phyloP scores from a whole-genome alignment of 2,329 filamentous ascomycete genomes.

The Xylariaceae sp. region DNA sequence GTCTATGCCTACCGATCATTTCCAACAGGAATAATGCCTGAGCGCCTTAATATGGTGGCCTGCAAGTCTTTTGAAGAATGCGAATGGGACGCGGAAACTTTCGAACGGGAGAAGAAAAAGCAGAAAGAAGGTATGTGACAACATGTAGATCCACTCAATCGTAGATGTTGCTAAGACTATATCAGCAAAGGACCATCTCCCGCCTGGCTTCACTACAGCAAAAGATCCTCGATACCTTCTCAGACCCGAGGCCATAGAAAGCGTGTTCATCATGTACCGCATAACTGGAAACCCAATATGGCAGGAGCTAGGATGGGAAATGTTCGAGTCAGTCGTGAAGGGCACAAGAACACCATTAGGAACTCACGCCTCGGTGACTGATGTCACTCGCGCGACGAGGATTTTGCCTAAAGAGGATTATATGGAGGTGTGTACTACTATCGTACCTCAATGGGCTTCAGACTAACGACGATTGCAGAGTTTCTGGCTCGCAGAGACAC shows the following conservation, averaged over 20 bases:
- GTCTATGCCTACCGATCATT: slow-evolving; percentile 60
- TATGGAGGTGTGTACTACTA: slow-evolving; percentile 28
- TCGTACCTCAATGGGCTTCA: too few species aligned
- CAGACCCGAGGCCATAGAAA: slow-evolving; percentile 35
- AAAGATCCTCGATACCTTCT: slow-evolving; percentile 37
- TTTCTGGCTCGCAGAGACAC: slow-evolving; percentile 63
- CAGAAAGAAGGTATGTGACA: slow-evolving; percentile 22
- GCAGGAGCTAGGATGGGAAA: slow-evolving; percentile 32
- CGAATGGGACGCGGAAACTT: slow-evolving; percentile 25
- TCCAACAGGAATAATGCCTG: slow-evolving; percentile 60
- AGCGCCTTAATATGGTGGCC: slow-evolving; percentile 52
- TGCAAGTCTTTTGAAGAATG: slow-evolving; percentile 36
- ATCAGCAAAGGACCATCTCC: slow-evolving; percentile 32
- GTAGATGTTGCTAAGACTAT: too few species aligned
- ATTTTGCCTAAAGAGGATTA: slow-evolving; percentile 43
- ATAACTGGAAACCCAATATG: slow-evolving; percentile 28
- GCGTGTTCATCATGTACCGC: slow-evolving; percentile 33
- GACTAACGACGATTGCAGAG: slow-evolving; percentile 40
- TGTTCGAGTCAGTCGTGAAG: slow-evolving; percentile 30
- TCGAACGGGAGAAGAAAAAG: slow-evolving; percentile 22
- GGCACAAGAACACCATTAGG: slow-evolving; percentile 25
- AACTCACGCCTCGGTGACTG: slow-evolving; percentile 27
- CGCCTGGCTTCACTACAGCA: slow-evolving; percentile 56
- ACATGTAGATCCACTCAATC: too few species aligned
- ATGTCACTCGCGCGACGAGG: slow-evolving; percentile 46